Evolutionary conservation across 129 eudicot species (phyloP).

Genomic region (Glebionis coronaria): DNA sequence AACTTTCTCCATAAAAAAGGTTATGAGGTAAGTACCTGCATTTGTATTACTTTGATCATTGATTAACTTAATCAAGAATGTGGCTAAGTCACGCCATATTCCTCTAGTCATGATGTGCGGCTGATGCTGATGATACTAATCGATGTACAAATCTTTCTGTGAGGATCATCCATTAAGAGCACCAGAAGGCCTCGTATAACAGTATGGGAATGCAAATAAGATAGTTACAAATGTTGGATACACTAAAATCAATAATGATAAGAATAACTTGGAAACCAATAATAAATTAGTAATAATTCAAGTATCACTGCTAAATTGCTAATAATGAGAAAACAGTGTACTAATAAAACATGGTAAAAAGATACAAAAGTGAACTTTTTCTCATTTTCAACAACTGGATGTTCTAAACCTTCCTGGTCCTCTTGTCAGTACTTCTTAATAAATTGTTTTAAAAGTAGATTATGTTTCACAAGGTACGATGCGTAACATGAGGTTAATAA

Average conservation of each 20-base stretch:
- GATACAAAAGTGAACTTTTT: constrained; percentile 58
- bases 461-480: constrained; percentile 48
- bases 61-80: constrained; percentile 62
- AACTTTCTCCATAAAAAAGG: constrained; percentile 1
- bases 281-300: no score
- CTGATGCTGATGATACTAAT: constrained; percentile 84
- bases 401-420: constrained; percentile 84
- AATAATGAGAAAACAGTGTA: no score
- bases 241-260: background rate
- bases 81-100: constrained; percentile 91
- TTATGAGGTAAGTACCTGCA: constrained; percentile 50
- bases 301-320: no score
- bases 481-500: constrained; percentile 8
- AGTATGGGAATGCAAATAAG: constrained; percentile 43
- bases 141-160: constrained; percentile 84
- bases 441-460: constrained; percentile 67
- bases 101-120: constrained; percentile 90
- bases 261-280: no score
- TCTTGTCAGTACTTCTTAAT: constrained; percentile 94
- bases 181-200: constrained; percentile 66
- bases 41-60: constrained; percentile 72
- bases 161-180: constrained; percentile 73
- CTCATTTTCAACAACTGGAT: constrained; percentile 70
- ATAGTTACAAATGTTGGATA: constrained; percentile 15
- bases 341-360: constrained; percentile 11